Evolutionary conservation across 139 green algal genomes (phyloP), one percentile per base, ranked within the genome.

Genomic region (Gonium pectorale): DNA sequence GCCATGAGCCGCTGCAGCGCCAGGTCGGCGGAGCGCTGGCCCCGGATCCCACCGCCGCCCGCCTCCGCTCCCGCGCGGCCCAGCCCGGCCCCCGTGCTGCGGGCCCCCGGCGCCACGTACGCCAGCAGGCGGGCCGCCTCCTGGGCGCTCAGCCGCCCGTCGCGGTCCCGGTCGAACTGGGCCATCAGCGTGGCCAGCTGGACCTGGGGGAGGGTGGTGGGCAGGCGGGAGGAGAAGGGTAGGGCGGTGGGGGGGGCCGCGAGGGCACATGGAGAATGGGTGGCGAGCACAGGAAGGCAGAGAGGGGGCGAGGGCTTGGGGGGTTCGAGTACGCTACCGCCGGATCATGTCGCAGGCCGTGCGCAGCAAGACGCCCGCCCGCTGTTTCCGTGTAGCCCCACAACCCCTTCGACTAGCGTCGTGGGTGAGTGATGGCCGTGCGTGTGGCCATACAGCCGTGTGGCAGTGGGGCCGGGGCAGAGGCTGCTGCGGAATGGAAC

Each of bases 81-180:
- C 51, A 6, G 26, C 11, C 9, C 22, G 7, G 60, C 66, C 1
- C 63, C 33, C n/a, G n/a, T n/a, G n/a, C n/a, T n/a, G n/a, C n/a
- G n/a, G n/a, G n/a, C n/a, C 9, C 66, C 77, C 31, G 77, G 62
- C 3, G 77, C 60, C 60, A 72, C 11, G 59, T 38, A 83, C 43
- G n/a, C 31, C 44, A 90, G 26, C 66, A 90, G 69, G 33, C 80
- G 72, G 7, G 41, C 38, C 4, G 80, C 69, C 69, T 90, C 86
- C 11, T 11, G 7, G 0, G 38, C 26, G 31, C 51, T 43, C 24
- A 90, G 86, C 27, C 41, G 3, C 35, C 86, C 80, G 52, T 84
- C 79, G 29, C 72, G 40, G 66, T 87, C 73, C 3, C 38, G 40
- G 80, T 87, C 80, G 40, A 90, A 90, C 80, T 83, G 63, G 2